phyloP scores from a whole-genome alignment of 345 rosid genomes.

The Crucihimalaya himalaica region DNA sequence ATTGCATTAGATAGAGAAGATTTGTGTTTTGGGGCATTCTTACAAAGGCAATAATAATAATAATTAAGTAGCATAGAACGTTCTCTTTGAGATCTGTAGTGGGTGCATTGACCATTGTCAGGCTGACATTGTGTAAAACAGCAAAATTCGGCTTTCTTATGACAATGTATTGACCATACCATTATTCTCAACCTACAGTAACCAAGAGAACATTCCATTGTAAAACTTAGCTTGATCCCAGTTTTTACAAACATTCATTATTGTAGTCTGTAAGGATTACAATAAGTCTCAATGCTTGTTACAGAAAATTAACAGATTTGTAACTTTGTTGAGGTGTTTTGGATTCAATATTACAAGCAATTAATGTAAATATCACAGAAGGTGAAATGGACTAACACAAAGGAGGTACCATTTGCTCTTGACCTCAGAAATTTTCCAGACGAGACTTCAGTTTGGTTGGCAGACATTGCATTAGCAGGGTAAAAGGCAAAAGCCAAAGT shows the following conservation, averaged over 20 bases:
- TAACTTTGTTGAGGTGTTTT: slow-evolving; percentile 1
- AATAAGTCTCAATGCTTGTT: too few species aligned
- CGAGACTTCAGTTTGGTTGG: background rate
- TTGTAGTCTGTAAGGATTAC: too few species aligned
- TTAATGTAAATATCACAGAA: too few species aligned
- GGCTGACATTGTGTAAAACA: background rate
- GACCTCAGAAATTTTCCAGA: background rate
- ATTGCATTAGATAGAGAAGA: background rate
- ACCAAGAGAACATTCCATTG: too few species aligned
- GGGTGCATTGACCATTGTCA: slow-evolving; percentile 10
- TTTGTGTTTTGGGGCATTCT: slow-evolving; percentile 17
- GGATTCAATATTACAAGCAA: background rate
- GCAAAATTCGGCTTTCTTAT: background rate
- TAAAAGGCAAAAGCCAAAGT: slow-evolving; percentile 20
- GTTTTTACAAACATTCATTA: too few species aligned
- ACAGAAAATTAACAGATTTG: too few species aligned
- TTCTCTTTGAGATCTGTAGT: slow-evolving; percentile 9
- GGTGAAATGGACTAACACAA: background rate
- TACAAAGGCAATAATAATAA: background rate
- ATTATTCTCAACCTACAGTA: too few species aligned
- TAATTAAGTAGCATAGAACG: background rate
- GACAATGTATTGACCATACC: too few species aligned
- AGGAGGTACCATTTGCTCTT: background rate
- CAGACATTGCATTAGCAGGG: background rate
- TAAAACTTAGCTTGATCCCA: too few species aligned